These are phyloP conservation scores for Pyrenula massariospora DNA, from an alignment of 495 filamentous ascomycete genomes.

Conservation along the genomic window DNA sequence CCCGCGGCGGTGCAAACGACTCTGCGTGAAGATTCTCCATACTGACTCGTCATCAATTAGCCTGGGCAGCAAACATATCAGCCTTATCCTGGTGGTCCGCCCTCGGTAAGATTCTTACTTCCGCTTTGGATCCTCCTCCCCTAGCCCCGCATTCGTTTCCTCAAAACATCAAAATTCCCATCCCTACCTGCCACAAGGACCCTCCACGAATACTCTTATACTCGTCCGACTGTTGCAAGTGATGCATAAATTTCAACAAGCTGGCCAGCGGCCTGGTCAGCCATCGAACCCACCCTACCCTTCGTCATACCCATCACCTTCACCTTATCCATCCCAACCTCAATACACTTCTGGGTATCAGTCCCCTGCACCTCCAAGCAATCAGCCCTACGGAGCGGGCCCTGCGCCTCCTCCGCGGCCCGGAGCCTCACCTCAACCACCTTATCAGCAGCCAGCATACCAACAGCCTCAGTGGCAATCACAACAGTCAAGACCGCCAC, in stretches of 20 bases:
- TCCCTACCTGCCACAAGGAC: too few relatives aligned
- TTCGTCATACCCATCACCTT: conserved; percentile 25
- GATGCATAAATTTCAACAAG: conserved; percentile 2
- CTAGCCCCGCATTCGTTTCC: conserved; percentile 1
- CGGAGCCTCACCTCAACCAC: conserved; percentile 15
- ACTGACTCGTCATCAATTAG: not conserved
- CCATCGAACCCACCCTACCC: conserved; percentile 25
- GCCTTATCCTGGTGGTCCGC: conserved; percentile 27
- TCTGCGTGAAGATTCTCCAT: not conserved
- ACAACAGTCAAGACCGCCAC: conserved; percentile 1
- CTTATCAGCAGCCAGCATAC: conserved; percentile 15
- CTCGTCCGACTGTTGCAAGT: conserved; percentile 4
- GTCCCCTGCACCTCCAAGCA: conserved; percentile 14
- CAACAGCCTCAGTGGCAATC: conserved; percentile 9
- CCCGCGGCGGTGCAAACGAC: not conserved
- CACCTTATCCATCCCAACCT: conserved; percentile 8
- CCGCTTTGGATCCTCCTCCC: conserved; percentile 3
- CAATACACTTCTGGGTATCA: not conserved
- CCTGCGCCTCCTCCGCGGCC: conserved; percentile 22
- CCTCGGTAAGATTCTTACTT: conserved; percentile 24
- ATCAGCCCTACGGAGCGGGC: conserved; percentile 14
- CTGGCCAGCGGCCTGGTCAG: conserved; percentile 21
- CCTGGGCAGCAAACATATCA: conserved; percentile 22
- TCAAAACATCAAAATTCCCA: conserved; percentile 2
- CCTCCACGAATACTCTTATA: not conserved